A percentile compares a stretch with the other conserved stretches of the same genome.
phyloP scores from a whole-genome alignment of 192 early-diverging fungal species.

The Coemansia erecta region DNA sequence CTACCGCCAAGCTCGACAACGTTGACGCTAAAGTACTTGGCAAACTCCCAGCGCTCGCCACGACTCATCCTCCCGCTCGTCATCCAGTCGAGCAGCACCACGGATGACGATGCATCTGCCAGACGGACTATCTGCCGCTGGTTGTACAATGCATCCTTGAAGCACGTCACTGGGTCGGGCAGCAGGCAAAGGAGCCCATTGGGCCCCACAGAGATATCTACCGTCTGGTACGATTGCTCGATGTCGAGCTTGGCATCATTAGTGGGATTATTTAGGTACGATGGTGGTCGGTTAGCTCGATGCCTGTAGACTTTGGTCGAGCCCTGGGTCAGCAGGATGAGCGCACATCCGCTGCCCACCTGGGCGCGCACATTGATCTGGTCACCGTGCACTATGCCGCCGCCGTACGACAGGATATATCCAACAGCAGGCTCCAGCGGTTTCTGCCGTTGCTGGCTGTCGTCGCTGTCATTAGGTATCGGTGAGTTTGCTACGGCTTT shows the following conservation, averaged over 20 bases:
- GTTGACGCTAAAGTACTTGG: conserved; percentile 56
- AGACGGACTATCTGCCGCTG: conserved; percentile 62
- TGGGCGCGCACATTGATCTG: conserved; percentile 55
- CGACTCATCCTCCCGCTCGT: conserved; percentile 69
- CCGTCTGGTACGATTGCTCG: conserved; percentile 47
- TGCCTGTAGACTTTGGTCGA: conserved; percentile 81
- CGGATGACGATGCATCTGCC: conserved; percentile 44
- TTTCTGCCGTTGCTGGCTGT: not conserved
- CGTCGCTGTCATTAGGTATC: not conserved
- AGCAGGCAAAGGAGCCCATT: conserved; percentile 57
- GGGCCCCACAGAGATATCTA: conserved; percentile 46
- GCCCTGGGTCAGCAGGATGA: conserved; percentile 77
- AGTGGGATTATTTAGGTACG: conserved; percentile 6
- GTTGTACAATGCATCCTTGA: conserved; percentile 60
- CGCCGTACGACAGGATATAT: conserved; percentile 75
- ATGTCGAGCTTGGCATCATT: not conserved
- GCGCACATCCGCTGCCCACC: conserved; percentile 49
- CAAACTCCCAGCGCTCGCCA: conserved; percentile 76
- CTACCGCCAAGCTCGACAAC: conserved; percentile 2
- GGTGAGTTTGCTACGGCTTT: conserved; percentile 15
- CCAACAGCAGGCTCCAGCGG: conserved; percentile 21
- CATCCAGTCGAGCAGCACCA: conserved; percentile 83
- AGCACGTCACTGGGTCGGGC: conserved; percentile 81
- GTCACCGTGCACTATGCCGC: conserved; percentile 77
- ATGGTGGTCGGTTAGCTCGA: conserved; percentile 11